Evolutionary conservation across 202 grass and related monocot species (phyloP).

Genomic region (Saccharum hybrid): DNA sequence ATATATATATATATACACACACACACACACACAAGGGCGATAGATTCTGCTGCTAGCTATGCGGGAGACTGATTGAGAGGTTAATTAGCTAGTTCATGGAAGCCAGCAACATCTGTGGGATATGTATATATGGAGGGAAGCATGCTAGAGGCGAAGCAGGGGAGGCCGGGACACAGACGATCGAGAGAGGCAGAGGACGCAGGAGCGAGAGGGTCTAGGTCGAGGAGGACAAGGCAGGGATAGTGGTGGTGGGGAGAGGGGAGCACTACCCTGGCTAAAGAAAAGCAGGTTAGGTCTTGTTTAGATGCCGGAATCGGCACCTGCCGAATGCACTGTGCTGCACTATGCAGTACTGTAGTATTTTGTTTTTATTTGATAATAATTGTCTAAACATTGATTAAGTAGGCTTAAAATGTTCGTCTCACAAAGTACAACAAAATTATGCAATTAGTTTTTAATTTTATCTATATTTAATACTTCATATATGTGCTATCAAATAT

Average conservation of each 20-base stretch:
- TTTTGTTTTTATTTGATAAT: too few relatives aligned
- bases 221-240: not conserved
- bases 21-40: not conserved
- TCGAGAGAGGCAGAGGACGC: not conserved
- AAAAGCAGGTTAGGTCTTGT: slow-evolving; percentile 28
- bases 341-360: too few relatives aligned
- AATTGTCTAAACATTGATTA: too few relatives aligned
- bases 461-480: too few relatives aligned
- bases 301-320: too few relatives aligned
- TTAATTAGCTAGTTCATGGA: slow-evolving; percentile 20
- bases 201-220: too few relatives aligned
- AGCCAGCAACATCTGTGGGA: not conserved
- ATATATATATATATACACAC: not conserved
- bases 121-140: slow-evolving; percentile 43
- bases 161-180: not conserved
- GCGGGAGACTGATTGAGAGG: not conserved
- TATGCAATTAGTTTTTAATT: too few relatives aligned
- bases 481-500: too few relatives aligned
- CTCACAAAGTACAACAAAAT: too few relatives aligned
- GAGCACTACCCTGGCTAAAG: slow-evolving; percentile 43
- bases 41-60: not conserved
- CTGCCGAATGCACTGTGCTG: too few relatives aligned
- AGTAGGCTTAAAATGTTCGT: too few relatives aligned
- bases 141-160: not conserved
- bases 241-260: slow-evolving; percentile 54